Evolutionary conservation across 768 basidiomycete species (phyloP).

Genomic region (Udeniomyces megalosporus): DNA sequence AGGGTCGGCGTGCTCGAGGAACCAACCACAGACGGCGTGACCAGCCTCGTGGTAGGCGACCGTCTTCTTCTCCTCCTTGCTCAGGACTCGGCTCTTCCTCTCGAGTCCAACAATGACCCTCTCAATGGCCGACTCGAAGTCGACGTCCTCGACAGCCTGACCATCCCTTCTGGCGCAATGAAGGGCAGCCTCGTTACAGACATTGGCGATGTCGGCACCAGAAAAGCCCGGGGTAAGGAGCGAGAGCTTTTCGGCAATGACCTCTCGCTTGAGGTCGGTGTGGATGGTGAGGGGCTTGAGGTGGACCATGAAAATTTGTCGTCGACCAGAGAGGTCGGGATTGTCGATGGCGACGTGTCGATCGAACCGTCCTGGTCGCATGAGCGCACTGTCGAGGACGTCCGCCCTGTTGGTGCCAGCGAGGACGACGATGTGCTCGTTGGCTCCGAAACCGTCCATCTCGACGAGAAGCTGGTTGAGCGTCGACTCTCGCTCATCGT

Average conservation of each 20-base stretch:
- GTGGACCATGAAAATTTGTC: conserved; percentile 87
- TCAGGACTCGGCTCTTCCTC: conserved; percentile 83
- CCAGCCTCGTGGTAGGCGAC: conserved; percentile 99
- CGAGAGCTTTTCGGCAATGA: conserved; percentile 78
- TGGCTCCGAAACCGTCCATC: conserved; percentile 99
- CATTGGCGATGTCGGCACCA: conserved; percentile 96
- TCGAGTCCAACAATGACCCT: conserved; percentile 94
- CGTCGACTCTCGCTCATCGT: conserved; percentile 94
- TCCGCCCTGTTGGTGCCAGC: conserved; percentile 95
- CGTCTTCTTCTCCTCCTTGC: conserved; percentile 91
- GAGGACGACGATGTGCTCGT: conserved; percentile 88
- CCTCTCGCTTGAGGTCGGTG: conserved; percentile 21
- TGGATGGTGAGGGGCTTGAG: conserved; percentile 64
- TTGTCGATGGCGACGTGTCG: conserved; percentile 88
- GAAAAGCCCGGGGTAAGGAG: conserved; percentile 96
- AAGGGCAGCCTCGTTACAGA: conserved; percentile 93
- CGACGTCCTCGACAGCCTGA: conserved; percentile 58
- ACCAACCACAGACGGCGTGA: conserved; percentile 97
- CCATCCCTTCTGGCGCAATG: conserved; percentile 76
- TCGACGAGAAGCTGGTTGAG: conserved; percentile 95
- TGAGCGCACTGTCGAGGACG: conserved; percentile 82
- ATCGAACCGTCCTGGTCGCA: conserved; percentile 97
- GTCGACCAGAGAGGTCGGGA: conserved; percentile 83
- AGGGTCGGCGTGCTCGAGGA: conserved; percentile 91
- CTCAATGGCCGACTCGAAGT: conserved; percentile 97